Evolutionary conservation across 768 basidiomycete genomes (phyloP).

Genomic region (Tylopilus vinaceipallidus): DNA sequence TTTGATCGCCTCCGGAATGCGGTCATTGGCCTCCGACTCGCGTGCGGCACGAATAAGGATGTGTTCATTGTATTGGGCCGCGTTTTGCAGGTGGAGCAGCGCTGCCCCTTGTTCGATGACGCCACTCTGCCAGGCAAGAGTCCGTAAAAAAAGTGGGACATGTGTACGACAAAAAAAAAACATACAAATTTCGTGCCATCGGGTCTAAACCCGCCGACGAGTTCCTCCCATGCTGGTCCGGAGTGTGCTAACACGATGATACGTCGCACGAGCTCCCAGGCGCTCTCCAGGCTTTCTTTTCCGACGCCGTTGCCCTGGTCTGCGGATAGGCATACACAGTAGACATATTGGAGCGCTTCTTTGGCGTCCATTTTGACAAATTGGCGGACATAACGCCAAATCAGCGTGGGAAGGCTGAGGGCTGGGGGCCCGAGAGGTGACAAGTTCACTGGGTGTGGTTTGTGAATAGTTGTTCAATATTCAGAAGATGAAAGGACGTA

Average conservation of each 20-base stretch:
- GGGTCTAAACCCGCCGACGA: conserved; percentile 88
- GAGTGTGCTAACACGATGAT: conserved; percentile 78
- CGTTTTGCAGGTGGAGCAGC: conserved; percentile 69
- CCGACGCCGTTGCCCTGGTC: conserved; percentile 72
- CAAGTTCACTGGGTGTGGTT: conserved; percentile 53
- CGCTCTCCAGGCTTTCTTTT: conserved; percentile 78
- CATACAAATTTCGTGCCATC: conserved; percentile 90
- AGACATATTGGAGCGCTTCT: conserved; percentile 93
- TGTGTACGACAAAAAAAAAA: conserved; percentile 14
- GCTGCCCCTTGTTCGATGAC: conserved; percentile 81
- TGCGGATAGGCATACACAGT: conserved; percentile 74
- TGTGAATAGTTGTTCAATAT: not conserved
- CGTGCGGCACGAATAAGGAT: conserved; percentile 84
- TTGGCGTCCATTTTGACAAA: conserved; percentile 93
- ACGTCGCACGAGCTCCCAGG: conserved; percentile 77
- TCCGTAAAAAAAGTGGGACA: not conserved
- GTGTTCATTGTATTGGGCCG: conserved; percentile 69
- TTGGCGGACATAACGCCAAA: conserved; percentile 91
- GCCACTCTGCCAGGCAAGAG: conserved; percentile 55
- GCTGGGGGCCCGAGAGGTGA: conserved; percentile 69
- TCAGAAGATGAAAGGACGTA: conserved; percentile 38
- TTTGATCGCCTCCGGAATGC: conserved; percentile 88
- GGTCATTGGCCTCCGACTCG: conserved; percentile 80
- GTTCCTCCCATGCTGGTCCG: conserved; percentile 85
- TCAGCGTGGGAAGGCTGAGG: conserved; percentile 76